These are phyloP conservation scores for Urochloa ruziziensis DNA, from an alignment of 176 grass and related monocot species.

Conservation along the genomic window DNA sequence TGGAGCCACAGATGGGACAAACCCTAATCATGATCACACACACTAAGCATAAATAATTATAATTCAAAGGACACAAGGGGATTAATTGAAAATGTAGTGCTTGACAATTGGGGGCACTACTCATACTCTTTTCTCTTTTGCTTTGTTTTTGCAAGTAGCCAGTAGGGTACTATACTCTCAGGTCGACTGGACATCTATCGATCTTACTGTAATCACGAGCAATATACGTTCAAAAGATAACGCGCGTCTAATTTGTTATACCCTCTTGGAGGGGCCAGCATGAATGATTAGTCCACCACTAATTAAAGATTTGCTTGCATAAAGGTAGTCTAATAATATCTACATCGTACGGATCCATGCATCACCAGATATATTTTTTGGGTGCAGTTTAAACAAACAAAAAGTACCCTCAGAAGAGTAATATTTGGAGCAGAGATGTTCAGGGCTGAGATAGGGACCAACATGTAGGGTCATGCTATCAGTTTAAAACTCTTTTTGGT, in stretches of 20 bases:
- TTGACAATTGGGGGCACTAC: constrained; percentile 20
- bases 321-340: constrained; percentile 42
- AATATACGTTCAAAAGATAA: background rate
- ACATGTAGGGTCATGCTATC: background rate
- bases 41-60: constrained; percentile 5
- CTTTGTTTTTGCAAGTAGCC: background rate
- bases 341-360: constrained; percentile 53
- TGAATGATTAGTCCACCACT: constrained; percentile 50
- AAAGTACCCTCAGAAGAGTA: background rate
- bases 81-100: constrained; percentile 23
- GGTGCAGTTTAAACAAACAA: background rate
- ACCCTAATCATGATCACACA: constrained; percentile 33
- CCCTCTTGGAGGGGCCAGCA: constrained; percentile 24
- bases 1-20: constrained; percentile 30
- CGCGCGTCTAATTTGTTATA: constrained; percentile 17
- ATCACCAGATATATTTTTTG: constrained; percentile 4
- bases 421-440: background rate
- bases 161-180: background rate
- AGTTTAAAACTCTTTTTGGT: background rate
- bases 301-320: constrained; percentile 41
- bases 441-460: background rate
- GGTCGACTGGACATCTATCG: background rate
- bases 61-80: background rate
- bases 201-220: constrained; percentile 57
- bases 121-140: constrained; percentile 1